A percentile compares a stretch with the other conserved stretches of the same genome.
Conservation (phyloP, 768 basidiomycete species). For the Phaeotremella fagi region DNA sequence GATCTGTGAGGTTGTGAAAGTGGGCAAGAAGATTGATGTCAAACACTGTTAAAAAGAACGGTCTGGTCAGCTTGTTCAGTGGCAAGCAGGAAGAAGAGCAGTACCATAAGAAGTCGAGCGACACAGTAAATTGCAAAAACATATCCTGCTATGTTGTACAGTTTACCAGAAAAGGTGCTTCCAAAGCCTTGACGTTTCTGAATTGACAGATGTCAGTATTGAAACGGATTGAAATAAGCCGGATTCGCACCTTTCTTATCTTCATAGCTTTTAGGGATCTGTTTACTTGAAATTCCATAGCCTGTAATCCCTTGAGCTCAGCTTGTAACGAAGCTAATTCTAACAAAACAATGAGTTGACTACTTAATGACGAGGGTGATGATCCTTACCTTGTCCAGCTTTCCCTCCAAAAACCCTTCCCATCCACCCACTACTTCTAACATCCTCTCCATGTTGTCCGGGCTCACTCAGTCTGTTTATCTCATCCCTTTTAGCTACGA, state of each 20-base stretch:
- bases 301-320: constrained; percentile 39
- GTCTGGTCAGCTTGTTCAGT: neutral
- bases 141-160: constrained; percentile 42
- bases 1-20: constrained; percentile 25
- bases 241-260: constrained; percentile 28
- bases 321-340: constrained; percentile 22
- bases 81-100: neutral
- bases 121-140: constrained; percentile 45
- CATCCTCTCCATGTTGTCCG: constrained; percentile 1
- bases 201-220: neutral
- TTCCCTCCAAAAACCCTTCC: constrained; percentile 32
- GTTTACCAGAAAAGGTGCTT: constrained; percentile 32
- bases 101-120: constrained; percentile 42
- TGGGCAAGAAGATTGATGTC: constrained; percentile 40
- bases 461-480: constrained; percentile 7
- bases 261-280: constrained; percentile 39
- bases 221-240: no score
- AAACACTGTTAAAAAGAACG: constrained; percentile 29
- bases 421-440: constrained; percentile 30
- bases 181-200: constrained; percentile 43
- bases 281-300: constrained; percentile 39
- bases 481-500: constrained; percentile 34
- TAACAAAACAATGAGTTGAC: no score
- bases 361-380: no score
- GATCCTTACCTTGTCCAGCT: constrained; percentile 26